phyloP scores from a whole-genome alignment of 352 stramenopile genomes.

The Pythium monospermum region DNA sequence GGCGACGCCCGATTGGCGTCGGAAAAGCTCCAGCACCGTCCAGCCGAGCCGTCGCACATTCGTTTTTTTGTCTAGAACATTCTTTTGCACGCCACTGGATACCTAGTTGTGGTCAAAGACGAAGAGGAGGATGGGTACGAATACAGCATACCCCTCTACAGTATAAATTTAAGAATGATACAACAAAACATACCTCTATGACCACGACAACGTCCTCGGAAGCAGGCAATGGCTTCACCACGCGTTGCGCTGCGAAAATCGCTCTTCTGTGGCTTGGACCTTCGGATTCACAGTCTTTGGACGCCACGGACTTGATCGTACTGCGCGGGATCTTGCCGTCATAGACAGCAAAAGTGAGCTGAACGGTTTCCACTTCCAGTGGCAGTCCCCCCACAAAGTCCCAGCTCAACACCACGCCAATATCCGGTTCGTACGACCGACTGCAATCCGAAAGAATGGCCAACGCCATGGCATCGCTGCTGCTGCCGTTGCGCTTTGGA shows the following conservation, averaged over 20 bases:
- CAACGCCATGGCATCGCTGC: neutral
- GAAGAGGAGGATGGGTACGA: too few species aligned
- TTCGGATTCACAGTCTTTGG: constrained; percentile 23
- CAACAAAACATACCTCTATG: constrained; percentile 20
- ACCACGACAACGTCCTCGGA: constrained; percentile 9
- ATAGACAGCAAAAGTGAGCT: constrained; percentile 31
- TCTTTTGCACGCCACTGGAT: neutral
- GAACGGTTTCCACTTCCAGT: constrained; percentile 3
- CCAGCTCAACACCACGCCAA: constrained; percentile 26
- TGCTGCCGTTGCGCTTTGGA: neutral
- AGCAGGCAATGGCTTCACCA: constrained; percentile 19
- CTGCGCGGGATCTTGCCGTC: constrained; percentile 22
- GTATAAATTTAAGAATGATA: neutral
- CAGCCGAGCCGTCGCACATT: constrained; percentile 19
- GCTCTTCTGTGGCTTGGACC: constrained; percentile 18
- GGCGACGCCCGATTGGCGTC: neutral
- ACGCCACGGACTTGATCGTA: constrained; percentile 20
- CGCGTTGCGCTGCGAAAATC: constrained; percentile 15
- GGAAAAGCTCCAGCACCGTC: constrained; percentile 26
- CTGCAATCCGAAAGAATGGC: neutral
- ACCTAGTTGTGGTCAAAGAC: too few species aligned
- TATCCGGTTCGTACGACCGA: constrained; percentile 13
- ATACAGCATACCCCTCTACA: too few species aligned
- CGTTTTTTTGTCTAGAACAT: neutral
- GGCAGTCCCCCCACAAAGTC: constrained; percentile 21